A percentile compares a stretch with the other conserved stretches of the same genome.
Conservation (phyloP, 2,329 filamentous ascomycete genomes). For the Fusarium sp. region DNA sequence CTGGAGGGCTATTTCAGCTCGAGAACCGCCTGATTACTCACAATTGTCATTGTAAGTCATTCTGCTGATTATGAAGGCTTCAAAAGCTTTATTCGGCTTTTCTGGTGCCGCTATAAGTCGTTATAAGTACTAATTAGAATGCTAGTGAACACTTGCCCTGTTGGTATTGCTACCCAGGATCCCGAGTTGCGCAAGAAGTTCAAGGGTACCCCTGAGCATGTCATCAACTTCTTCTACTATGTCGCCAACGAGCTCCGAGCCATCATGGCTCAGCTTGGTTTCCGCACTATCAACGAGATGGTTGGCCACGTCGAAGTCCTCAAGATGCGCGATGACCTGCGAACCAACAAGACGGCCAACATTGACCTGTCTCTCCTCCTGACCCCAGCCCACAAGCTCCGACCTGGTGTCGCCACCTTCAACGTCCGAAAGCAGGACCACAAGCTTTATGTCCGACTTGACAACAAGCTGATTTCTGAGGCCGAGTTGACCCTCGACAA, state of each 20-base stretch:
- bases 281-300: conserved; percentile 98
- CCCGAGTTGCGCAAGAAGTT: conserved; percentile 96
- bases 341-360: conserved; percentile 89
- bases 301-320: conserved; percentile 91
- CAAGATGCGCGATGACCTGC: conserved; percentile 87
- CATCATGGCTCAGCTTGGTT: conserved; percentile 96
- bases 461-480: conserved; percentile 97
- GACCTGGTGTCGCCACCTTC: conserved; percentile 94
- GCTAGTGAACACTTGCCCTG: conserved; percentile 86
- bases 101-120: no score
- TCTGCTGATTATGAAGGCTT: no score
- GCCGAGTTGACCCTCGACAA: conserved; percentile 95
- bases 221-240: conserved; percentile 99
- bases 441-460: conserved; percentile 88
- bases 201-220: conserved; percentile 90
- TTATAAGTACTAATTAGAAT: no score
- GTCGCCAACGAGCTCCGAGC: conserved; percentile 94
- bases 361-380: conserved; percentile 93
- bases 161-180: conserved; percentile 95
- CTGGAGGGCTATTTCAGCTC: no score
- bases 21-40: no score
- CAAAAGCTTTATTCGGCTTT: no score
- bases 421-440: conserved; percentile 99
- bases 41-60: no score
- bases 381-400: conserved; percentile 94